These are phyloP conservation scores for Botrytis byssoidea DNA, from an alignment of 2,329 filamentous ascomycete species.

Conservation along the genomic window DNA sequence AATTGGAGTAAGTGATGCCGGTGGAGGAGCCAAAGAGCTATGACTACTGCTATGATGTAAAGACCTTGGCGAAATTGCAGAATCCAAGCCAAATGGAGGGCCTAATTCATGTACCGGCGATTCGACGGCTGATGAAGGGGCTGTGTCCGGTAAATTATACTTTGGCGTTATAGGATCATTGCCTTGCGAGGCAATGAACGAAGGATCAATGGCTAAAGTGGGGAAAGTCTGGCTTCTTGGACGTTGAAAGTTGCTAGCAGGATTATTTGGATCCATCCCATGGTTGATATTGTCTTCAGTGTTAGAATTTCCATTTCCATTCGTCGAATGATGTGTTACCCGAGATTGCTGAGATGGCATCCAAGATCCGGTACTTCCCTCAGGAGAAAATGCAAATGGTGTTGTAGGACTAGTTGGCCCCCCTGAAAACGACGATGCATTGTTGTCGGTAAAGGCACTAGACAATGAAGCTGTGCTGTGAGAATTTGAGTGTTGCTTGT, in stretches of 20 bases:
- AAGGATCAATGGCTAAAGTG: constrained; percentile 60
- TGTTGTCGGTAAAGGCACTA: constrained; percentile 64
- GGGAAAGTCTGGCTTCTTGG: constrained; percentile 89
- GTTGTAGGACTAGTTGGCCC: constrained; percentile 72
- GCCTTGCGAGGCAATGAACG: constrained; percentile 49
- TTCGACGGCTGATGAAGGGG: constrained; percentile 47
- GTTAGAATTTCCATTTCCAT: constrained; percentile 5
- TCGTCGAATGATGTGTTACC: constrained; percentile 40
- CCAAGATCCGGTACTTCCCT: constrained; percentile 68
- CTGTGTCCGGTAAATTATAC: constrained; percentile 42
- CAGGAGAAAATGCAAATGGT: constrained; percentile 73
- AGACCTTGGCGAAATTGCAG: constrained; percentile 44
- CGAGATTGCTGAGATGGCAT: constrained; percentile 52
- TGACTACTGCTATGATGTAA: constrained; percentile 54
- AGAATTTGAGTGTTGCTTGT: constrained; percentile 63
- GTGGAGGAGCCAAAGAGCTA: constrained; percentile 46
- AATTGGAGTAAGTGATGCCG: constrained; percentile 41
- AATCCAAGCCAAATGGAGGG: constrained; percentile 39
- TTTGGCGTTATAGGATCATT: constrained; percentile 57
- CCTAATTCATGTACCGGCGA: constrained; percentile 50
- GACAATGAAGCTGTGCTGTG: constrained; percentile 66
- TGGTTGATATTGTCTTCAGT: constrained; percentile 8
- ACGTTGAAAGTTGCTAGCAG: constrained; percentile 56
- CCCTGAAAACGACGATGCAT: constrained; percentile 66
- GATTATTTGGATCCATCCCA: constrained; percentile 19